These are phyloP conservation scores for Phytophthora rubi DNA, from an alignment of 352 stramenopile species.

Conservation along the genomic window DNA sequence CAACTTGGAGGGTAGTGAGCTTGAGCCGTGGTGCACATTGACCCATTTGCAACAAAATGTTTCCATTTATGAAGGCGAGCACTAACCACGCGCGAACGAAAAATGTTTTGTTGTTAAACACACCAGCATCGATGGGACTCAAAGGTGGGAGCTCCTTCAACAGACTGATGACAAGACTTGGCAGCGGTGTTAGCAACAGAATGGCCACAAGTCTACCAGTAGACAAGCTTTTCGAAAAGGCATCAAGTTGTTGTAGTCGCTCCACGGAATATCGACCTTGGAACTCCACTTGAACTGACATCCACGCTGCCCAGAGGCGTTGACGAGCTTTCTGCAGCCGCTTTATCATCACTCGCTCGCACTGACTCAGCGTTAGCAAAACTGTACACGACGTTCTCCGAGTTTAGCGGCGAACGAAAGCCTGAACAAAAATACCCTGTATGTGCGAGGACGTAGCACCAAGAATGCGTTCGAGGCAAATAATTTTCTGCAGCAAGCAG, in stretches of 20 bases:
- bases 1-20: constrained; percentile 15
- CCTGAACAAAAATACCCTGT: not conserved
- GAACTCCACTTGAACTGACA: constrained; percentile 24
- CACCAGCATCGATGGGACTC: constrained; percentile 19
- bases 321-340: not conserved
- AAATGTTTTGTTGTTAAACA: constrained; percentile 22
- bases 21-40: constrained; percentile 25
- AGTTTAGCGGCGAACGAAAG: not conserved
- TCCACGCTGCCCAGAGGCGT: constrained; percentile 3
- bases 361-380: not conserved
- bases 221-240: constrained; percentile 12
- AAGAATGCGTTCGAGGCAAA: too few relatives aligned
- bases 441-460: too few relatives aligned
- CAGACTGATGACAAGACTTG: constrained; percentile 23
- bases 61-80: constrained; percentile 20
- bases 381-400: not conserved
- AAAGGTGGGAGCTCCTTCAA: constrained; percentile 25
- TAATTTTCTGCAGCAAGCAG: too few relatives aligned
- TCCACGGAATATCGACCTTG: constrained; percentile 31
- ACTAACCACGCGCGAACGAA: constrained; percentile 27
- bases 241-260: constrained; percentile 1
- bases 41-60: constrained; percentile 26
- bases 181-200: constrained; percentile 17
- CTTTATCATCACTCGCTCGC: not conserved
- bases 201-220: constrained; percentile 11